Conservation (phyloP, 2,329 filamentous ascomycete species). For the Aquanectria penicillioides region DNA sequence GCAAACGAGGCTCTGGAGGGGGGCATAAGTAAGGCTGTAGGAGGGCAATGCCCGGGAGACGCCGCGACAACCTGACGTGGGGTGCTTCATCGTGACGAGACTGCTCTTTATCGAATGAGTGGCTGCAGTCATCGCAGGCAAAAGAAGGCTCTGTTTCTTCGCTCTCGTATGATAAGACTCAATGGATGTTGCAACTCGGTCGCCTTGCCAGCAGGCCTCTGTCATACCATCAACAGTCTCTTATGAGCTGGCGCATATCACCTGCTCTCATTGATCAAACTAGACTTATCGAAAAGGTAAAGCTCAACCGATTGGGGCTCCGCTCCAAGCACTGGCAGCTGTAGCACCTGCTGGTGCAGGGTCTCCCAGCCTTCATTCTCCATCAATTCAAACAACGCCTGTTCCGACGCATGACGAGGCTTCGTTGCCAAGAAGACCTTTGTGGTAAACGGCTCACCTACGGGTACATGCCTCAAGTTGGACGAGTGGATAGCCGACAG, state of each 20-base stretch:
- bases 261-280: slow-evolving; percentile 32
- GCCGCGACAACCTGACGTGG: slow-evolving; percentile 2
- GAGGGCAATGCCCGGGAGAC: not conserved
- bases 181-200: slow-evolving; percentile 7
- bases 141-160: slow-evolving; percentile 1
- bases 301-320: slow-evolving; percentile 60
- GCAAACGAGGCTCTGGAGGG: not conserved
- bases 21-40: slow-evolving; percentile 9
- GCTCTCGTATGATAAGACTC: slow-evolving; percentile 18
- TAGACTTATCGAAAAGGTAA: slow-evolving; percentile 59
- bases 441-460: slow-evolving; percentile 42
- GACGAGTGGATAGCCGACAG: slow-evolving; percentile 58
- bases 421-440: slow-evolving; percentile 65
- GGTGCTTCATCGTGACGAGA: slow-evolving; percentile 11
- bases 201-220: slow-evolving; percentile 14
- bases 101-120: slow-evolving; percentile 29
- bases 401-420: slow-evolving; percentile 64
- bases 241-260: slow-evolving; percentile 20
- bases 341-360: slow-evolving; percentile 52
- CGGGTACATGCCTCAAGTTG: slow-evolving; percentile 41
- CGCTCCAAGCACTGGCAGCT: slow-evolving; percentile 57
- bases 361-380: slow-evolving; percentile 56
- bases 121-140: slow-evolving; percentile 21
- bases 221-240: slow-evolving; percentile 9
- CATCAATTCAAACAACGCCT: slow-evolving; percentile 59